A percentile compares a stretch with the other conserved stretches of the same genome.
Conservation (phyloP, 2,329 filamentous ascomycete genomes). For the Aspergillus sp. region DNA sequence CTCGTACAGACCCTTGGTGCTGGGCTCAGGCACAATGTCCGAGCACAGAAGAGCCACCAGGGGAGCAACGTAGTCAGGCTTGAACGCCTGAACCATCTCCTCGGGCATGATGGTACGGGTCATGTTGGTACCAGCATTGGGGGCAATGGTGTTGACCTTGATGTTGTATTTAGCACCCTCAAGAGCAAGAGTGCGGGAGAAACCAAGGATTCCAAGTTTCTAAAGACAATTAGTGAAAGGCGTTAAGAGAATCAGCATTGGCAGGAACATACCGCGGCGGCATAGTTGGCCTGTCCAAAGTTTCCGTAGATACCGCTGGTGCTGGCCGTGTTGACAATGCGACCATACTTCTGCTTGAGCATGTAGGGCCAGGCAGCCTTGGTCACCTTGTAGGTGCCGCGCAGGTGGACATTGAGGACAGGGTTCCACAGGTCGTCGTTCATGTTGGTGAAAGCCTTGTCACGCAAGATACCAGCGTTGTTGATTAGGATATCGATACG, state of each 20-base stretch:
- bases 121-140: conserved; percentile 95
- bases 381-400: conserved; percentile 93
- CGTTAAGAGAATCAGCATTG: conserved; percentile 10
- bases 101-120: conserved; percentile 92
- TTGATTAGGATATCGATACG: conserved; percentile 95
- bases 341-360: conserved; percentile 97
- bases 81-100: conserved; percentile 98
- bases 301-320: conserved; percentile 98
- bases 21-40: conserved; percentile 80
- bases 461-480: conserved; percentile 95
- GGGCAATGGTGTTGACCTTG: conserved; percentile 95
- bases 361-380: conserved; percentile 98
- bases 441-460: conserved; percentile 99
- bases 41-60: conserved; percentile 83
- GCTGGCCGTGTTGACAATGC: conserved; percentile 93
- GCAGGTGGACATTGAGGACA: conserved; percentile 87
- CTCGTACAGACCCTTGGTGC: conserved; percentile 88
- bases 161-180: conserved; percentile 98
- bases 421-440: conserved; percentile 90
- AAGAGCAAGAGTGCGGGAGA: conserved; percentile 87
- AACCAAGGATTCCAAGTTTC: conserved; percentile 91
- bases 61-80: conserved; percentile 97
- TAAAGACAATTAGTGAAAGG: conserved; percentile 34
- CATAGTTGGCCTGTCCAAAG: conserved; percentile 98
- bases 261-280: conserved; percentile 69